Conservation (phyloP, 768 basidiomycete genomes). For the Boletus reticuloceps region DNA sequence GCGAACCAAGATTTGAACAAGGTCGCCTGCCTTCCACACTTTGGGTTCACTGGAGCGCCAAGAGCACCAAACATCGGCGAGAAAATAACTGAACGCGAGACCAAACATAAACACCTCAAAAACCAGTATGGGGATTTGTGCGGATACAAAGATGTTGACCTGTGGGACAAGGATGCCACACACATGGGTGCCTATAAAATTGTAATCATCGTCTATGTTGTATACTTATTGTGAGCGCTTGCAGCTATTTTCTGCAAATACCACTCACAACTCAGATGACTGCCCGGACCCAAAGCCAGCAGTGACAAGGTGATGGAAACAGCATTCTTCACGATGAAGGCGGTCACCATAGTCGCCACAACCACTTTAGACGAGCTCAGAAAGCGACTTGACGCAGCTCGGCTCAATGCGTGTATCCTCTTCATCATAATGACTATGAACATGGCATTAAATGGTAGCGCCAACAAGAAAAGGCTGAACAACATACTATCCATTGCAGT, state of each 20-base stretch:
- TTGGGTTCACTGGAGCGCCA: background rate
- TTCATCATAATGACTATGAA: slow-evolving; percentile 20
- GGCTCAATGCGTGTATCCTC: slow-evolving; percentile 15
- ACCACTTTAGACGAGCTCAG: slow-evolving; percentile 9
- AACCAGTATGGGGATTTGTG: slow-evolving; percentile 5
- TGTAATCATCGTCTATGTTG: background rate
- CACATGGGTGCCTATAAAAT: background rate
- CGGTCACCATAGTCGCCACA: background rate
- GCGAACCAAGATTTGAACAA: slow-evolving; percentile 13
- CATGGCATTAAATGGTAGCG: background rate
- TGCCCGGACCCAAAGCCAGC: slow-evolving; percentile 10
- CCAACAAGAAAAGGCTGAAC: background rate
- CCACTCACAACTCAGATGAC: slow-evolving; percentile 5
- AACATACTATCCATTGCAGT: slow-evolving; percentile 19
- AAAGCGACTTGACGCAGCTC: background rate
- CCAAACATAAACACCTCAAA: slow-evolving; percentile 18
- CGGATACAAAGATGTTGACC: background rate
- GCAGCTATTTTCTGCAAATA: background rate
- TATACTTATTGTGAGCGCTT: background rate
- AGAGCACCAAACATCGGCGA: background rate
- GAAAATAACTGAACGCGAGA: slow-evolving; percentile 14
- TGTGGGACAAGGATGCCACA: slow-evolving; percentile 1
- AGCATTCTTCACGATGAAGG: slow-evolving; percentile 6
- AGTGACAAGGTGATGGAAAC: slow-evolving; percentile 6
- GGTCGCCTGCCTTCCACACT: slow-evolving; percentile 1